Evolutionary conservation across 345 rosid genomes (phyloP).

Genomic region (Geranium rotundifolium): DNA sequence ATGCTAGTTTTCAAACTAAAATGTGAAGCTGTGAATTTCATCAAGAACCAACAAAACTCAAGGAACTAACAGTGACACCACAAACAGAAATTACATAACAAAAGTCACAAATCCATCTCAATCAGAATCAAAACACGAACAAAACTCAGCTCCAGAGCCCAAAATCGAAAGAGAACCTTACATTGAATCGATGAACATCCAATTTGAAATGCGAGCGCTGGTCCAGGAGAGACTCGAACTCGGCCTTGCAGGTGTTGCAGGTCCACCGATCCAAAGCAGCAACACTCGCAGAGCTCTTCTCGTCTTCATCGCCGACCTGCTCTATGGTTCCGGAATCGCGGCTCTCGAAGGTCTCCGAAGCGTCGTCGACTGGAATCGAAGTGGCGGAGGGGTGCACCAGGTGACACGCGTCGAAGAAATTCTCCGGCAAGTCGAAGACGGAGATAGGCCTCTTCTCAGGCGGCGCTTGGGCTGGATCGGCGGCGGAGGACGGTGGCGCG

Average conservation of each 20-base stretch:
- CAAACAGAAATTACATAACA: no score
- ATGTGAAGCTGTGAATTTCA: background rate
- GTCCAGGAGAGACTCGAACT: conserved; percentile 68
- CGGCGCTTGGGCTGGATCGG: conserved; percentile 1
- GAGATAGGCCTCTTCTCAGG: conserved; percentile 39
- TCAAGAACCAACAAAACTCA: background rate
- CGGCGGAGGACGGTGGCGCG: conserved; percentile 8
- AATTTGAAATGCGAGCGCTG: conserved; percentile 92
- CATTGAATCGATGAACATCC: conserved; percentile 83
- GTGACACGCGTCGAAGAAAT: conserved; percentile 26
- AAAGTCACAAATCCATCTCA: background rate
- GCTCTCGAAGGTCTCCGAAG: conserved; percentile 14
- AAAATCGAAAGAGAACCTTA: conserved; percentile 14
- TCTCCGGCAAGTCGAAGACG: conserved; percentile 41
- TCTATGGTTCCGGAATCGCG: conserved; percentile 16
- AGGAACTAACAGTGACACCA: background rate
- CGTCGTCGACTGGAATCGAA: conserved; percentile 30
- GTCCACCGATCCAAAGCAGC: conserved; percentile 56
- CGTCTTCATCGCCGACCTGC: conserved; percentile 10
- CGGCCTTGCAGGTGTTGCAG: conserved; percentile 75
- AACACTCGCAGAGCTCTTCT: conserved; percentile 16
- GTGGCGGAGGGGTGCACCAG: no score
- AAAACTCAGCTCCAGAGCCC: background rate
- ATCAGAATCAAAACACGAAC: background rate
- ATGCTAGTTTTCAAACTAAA: no score